Percentiles rank a stretch among this genome's conserved stretches.
Evolutionary conservation across 805 yeast genomes (phyloP).

Genomic region (Cyberlindnera nakhonratchasimensis): DNA sequence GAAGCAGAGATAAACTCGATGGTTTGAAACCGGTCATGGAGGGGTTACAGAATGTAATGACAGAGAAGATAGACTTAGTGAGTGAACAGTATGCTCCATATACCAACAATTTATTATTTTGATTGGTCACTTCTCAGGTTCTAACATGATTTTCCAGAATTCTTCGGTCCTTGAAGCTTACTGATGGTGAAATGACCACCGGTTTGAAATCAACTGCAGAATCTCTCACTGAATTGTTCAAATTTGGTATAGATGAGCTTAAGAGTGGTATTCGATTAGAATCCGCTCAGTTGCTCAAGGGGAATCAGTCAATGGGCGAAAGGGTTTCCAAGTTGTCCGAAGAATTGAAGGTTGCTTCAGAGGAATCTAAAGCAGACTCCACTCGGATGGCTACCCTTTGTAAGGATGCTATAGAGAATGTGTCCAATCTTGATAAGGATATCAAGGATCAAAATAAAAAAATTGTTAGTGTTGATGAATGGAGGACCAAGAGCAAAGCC

Average conservation of each 20-base stretch:
- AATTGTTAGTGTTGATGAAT: conserved; percentile 6
- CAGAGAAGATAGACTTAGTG: conserved; percentile 4
- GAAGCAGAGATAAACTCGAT: neutral
- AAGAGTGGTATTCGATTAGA: neutral
- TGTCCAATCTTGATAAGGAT: conserved; percentile 19
- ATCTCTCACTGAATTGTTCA: neutral
- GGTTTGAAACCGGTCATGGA: conserved; percentile 1
- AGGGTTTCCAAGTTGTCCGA: neutral
- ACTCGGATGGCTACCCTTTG: neutral
- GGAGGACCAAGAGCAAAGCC: conserved; percentile 3
- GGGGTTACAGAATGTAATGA: neutral
- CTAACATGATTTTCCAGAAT: conserved; percentile 4
- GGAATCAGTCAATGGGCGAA: neutral
- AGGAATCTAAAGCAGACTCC: neutral
- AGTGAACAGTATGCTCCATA: conserved; percentile 8
- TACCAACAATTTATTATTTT: neutral
- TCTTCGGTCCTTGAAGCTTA: conserved; percentile 2
- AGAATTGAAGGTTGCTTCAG: neutral
- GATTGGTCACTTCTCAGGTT: neutral
- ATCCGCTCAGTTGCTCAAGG: neutral
- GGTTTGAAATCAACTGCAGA: neutral
- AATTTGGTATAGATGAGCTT: neutral
- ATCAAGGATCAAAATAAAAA: conserved; percentile 19
- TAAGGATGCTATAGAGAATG: conserved; percentile 10
- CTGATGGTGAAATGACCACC: neutral